phyloP scores from a whole-genome alignment of 208 protist genomes.

The Wallacemonas collosoma region DNA sequence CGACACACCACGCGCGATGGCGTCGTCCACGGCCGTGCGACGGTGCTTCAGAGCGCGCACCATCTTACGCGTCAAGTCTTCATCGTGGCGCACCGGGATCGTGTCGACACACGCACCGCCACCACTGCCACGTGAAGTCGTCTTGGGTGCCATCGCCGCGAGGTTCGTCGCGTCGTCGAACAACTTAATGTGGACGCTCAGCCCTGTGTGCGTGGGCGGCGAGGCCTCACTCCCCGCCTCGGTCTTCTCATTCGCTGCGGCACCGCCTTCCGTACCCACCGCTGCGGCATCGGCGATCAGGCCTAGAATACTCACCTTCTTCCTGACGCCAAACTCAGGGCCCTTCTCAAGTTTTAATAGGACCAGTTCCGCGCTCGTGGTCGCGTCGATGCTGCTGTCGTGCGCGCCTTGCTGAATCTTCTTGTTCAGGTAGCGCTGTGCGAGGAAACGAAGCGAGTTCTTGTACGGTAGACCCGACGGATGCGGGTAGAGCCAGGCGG shows the following conservation, averaged over 20 bases:
- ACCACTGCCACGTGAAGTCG: slow-evolving; percentile 10
- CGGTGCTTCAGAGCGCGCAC: slow-evolving; percentile 60
- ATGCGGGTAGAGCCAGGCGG: slow-evolving; percentile 91
- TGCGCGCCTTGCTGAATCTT: slow-evolving; percentile 88
- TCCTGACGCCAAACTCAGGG: slow-evolving; percentile 64
- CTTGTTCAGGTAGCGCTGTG: slow-evolving; percentile 71
- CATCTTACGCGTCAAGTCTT: slow-evolving; percentile 71
- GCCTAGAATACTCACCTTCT: slow-evolving; percentile 60
- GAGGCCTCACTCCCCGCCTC: not conserved
- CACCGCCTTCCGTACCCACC: not conserved
- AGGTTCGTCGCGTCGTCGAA: slow-evolving; percentile 69
- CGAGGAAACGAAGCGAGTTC: slow-evolving; percentile 81
- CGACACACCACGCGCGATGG: not conserved
- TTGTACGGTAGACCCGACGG: slow-evolving; percentile 80
- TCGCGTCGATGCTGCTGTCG: slow-evolving; percentile 85
- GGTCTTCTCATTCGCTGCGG: not conserved
- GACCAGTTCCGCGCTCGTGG: slow-evolving; percentile 77
- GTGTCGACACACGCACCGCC: slow-evolving; percentile 33
- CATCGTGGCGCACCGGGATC: slow-evolving; percentile 70
- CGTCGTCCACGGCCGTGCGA: slow-evolving; percentile 3
- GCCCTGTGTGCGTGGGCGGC: not conserved
- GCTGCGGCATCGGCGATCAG: slow-evolving; percentile 43
- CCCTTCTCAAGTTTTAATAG: slow-evolving; percentile 85
- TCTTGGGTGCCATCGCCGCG: slow-evolving; percentile 27
- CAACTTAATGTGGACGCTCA: slow-evolving; percentile 41